Base-by-base conservation (phyloP, 2,329 filamentous ascomycete species). In the Colletotrichum magnum region DNA sequence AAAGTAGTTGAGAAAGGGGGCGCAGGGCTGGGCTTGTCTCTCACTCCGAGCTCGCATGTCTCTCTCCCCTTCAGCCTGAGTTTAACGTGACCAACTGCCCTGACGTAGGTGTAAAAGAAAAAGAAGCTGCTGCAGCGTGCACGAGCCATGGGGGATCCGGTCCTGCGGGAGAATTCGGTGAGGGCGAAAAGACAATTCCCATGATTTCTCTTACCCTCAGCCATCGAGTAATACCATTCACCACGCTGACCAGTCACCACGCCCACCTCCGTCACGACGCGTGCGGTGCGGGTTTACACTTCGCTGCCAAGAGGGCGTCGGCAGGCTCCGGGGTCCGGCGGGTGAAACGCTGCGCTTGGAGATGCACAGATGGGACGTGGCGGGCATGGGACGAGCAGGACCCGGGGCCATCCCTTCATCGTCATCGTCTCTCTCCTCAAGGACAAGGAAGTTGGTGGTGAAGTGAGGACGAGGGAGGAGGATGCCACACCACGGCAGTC, bases 271-370 rank as follows among this genome's bases (percentile, higher is more conserved):
- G 43, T 32, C 21, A 24, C 32, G 43, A 64, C 12, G 41, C 54
- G 13, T 10, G 32, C 32, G 32, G 32, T 36, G 9, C 32, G 7
- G 32, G 32, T 36, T 36, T 10, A 36, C 32, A 36, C 32, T 26
- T 45, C 21, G 13, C 50, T 50, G 18, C 51, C 28, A 56, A 36
- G 32, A 36, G 10, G 32, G 32, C 36, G 18, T 52, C 56, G 62
- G 62, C 66, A 69, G 41, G 66, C 66, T 57, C 66, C 66, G 62
- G 66, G 61, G 66, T 56, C 64, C 54, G 66, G 28, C 50, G 62
- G n/a, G 32, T 57, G 66, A 69, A 69, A 69, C 66, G 39, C 43
- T 51, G 50, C 62, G 66, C 66, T 69, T 69, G 62, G 62, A 69
- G 56, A 60, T 69, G 66, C 66, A 60, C 62, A 69, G 66, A 69